These are phyloP conservation scores for Trypanosomatidae sp. DNA, from an alignment of 208 protist species.

Conservation along the genomic window DNA sequence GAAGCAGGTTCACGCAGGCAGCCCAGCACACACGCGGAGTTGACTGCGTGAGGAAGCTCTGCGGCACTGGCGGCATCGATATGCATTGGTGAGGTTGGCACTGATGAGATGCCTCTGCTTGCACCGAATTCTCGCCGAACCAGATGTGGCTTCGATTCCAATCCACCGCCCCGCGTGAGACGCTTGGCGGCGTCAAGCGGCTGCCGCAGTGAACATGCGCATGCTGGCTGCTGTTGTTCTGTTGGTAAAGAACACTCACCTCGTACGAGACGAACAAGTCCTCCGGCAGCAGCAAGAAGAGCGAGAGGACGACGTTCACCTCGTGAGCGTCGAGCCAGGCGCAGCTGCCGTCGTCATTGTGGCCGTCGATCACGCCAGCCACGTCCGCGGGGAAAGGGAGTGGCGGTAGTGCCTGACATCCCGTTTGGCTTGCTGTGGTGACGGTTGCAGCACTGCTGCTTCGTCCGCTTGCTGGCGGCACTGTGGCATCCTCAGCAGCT, in stretches of 20 bases:
- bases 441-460: background rate
- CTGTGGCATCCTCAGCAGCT: background rate
- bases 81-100: background rate
- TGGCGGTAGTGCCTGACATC: background rate
- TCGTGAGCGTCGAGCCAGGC: constrained; percentile 30
- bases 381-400: background rate
- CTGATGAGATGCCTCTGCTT: background rate
- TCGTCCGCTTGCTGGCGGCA: background rate
- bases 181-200: background rate
- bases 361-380: background rate
- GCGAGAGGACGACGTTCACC: constrained; percentile 35
- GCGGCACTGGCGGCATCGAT: background rate
- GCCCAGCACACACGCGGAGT: constrained; percentile 29
- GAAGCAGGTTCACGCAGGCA: constrained; percentile 22
- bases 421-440: background rate
- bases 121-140: background rate
- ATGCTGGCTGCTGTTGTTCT: background rate
- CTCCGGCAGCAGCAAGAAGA: constrained; percentile 61
- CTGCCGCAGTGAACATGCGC: background rate
- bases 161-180: constrained; percentile 7
- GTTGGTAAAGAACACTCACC: constrained; percentile 27
- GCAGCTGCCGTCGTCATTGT: constrained; percentile 6
- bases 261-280: constrained; percentile 82
- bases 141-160: constrained; percentile 19
- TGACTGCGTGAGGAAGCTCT: background rate